Conservation (phyloP, 1,284 basidiomycete genomes). For the Malassezia equina region DNA sequence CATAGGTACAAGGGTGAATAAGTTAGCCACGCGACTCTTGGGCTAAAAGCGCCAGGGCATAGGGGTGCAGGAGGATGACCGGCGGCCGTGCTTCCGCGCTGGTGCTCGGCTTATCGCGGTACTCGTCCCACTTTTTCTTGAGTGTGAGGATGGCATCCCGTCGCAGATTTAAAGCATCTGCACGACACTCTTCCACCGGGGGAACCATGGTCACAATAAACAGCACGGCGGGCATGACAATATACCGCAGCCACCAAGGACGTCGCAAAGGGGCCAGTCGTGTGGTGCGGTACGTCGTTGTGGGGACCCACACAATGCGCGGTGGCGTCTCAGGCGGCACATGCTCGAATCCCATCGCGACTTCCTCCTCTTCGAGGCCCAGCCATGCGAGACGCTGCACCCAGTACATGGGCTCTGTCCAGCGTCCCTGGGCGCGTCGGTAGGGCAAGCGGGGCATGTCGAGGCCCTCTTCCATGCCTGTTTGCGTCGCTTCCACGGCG, state of each 20-base stretch:
- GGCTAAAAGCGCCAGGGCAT: neutral
- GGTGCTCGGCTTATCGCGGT: neutral
- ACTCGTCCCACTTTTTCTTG: constrained; percentile 7
- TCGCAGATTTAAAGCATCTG: constrained; percentile 10
- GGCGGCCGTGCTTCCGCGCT: neutral
- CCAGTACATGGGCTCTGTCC: neutral
- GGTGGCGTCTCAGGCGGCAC: neutral
- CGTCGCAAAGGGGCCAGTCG: neutral
- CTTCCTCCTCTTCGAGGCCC: constrained; percentile 14
- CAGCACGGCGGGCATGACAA: neutral
- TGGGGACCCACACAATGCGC: constrained; percentile 7
- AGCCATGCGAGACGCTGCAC: constrained; percentile 5
- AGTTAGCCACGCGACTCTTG: neutral
- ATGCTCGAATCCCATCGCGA: constrained; percentile 13
- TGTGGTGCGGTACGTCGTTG: neutral
- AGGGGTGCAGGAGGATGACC: constrained; percentile 11
- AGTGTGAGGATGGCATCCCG: constrained; percentile 12
- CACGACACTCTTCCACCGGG: constrained; percentile 3
- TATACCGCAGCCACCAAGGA: neutral
- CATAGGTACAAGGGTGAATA: neutral
- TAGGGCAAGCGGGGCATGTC: constrained; percentile 11
- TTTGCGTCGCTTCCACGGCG: neutral
- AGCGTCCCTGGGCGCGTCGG: neutral
- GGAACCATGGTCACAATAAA: constrained; percentile 6
- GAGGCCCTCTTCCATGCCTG: no score